Conservation (phyloP, 2,329 filamentous ascomycete genomes). For the Aschersonia sp. region DNA sequence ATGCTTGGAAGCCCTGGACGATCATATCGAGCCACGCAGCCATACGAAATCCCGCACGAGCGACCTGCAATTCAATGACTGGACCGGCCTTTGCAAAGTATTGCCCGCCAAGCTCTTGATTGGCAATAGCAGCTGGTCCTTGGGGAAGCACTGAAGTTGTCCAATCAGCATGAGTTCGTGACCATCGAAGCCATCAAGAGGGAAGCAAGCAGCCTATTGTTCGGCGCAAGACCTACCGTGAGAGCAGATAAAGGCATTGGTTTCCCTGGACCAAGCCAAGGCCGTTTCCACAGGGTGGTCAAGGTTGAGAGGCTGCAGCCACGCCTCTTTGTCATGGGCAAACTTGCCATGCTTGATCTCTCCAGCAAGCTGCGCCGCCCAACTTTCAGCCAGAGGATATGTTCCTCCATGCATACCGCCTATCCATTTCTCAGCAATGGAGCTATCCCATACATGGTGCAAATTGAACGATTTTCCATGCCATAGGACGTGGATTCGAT, state of each 20-base stretch:
- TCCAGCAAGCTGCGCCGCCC: constrained; percentile 39
- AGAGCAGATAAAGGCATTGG: constrained; percentile 47
- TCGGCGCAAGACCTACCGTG: constrained; percentile 30
- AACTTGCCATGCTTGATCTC: constrained; percentile 45
- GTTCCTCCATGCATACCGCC: constrained; percentile 37
- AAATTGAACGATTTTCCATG: constrained; percentile 44
- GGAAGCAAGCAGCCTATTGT: neutral
- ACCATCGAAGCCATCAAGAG: neutral
- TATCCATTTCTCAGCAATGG: constrained; percentile 50
- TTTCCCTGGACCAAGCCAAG: constrained; percentile 48
- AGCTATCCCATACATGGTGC: constrained; percentile 61
- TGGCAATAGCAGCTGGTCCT: constrained; percentile 40
- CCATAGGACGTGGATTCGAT: constrained; percentile 51
- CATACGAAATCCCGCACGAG: constrained; percentile 54
- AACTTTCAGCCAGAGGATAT: constrained; percentile 34
- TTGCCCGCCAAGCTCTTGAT: constrained; percentile 44
- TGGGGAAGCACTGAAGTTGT: constrained; percentile 39
- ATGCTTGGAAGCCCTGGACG: constrained; percentile 21
- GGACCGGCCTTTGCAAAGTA: constrained; percentile 52
- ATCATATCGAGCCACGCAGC: constrained; percentile 54
- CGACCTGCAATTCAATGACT: constrained; percentile 51
- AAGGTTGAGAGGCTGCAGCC: constrained; percentile 44
- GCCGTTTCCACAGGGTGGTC: constrained; percentile 38
- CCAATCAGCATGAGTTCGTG: neutral
- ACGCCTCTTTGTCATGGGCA: constrained; percentile 29